Evolutionary conservation across 2,329 filamentous ascomycete species (phyloP).

Genomic region (Trichoderma breve): DNA sequence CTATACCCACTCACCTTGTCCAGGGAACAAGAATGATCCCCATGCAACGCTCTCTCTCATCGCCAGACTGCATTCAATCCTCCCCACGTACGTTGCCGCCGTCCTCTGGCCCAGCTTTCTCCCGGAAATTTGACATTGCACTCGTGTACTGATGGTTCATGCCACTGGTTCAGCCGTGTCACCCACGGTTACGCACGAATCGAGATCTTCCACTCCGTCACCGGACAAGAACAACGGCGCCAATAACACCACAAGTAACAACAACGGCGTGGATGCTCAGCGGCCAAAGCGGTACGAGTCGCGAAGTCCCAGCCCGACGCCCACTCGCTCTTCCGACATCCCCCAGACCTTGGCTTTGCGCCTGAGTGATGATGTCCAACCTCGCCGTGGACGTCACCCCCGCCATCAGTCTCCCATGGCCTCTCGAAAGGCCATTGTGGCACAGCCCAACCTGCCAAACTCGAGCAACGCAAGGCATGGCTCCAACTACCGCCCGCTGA

Average conservation of each 20-base stretch:
- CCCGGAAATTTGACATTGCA: slow-evolving; percentile 11
- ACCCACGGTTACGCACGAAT: slow-evolving; percentile 35
- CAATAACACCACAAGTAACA: slow-evolving; percentile 32
- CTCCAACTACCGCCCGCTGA: slow-evolving; percentile 29
- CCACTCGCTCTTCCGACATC: slow-evolving; percentile 46
- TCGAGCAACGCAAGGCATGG: slow-evolving; percentile 32
- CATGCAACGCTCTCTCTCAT: slow-evolving; percentile 62
- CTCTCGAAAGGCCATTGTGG: slow-evolving; percentile 50
- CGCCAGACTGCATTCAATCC: slow-evolving; percentile 57
- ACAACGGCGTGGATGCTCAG: slow-evolving; percentile 51
- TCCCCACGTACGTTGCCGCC: slow-evolving; percentile 55
- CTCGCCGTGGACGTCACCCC: slow-evolving; percentile 39
- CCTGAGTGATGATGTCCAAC: slow-evolving; percentile 41
- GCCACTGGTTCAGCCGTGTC: slow-evolving; percentile 32
- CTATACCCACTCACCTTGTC: slow-evolving; percentile 22
- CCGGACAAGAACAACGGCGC: slow-evolving; percentile 43
- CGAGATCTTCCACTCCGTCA: slow-evolving; percentile 56
- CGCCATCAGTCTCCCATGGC: slow-evolving; percentile 38
- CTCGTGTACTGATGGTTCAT: slow-evolving; percentile 31
- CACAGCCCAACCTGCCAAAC: slow-evolving; percentile 39
- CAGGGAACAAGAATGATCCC: slow-evolving; percentile 57
- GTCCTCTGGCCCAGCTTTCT: slow-evolving; percentile 9
- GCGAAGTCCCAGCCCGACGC: slow-evolving; percentile 58
- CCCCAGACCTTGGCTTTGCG: slow-evolving; percentile 44
- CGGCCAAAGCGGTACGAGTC: slow-evolving; percentile 52